Base-by-base conservation (phyloP, 129 eudicot species). In the Ambrosia artemisiifolia region DNA sequence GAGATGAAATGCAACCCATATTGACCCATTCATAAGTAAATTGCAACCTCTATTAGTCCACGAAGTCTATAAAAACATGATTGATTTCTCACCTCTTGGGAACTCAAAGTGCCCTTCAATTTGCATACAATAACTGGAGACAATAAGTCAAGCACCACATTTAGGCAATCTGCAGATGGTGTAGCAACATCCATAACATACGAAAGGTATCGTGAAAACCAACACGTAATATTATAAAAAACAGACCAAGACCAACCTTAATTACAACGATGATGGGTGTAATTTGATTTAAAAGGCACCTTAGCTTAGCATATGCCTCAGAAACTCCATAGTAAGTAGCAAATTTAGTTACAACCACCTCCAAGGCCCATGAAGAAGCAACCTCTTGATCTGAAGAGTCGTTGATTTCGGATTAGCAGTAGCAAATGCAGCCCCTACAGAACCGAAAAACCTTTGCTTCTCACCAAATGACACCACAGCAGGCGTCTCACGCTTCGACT, bases 171-270 rank as follows among this genome's bases (percentile, higher is more conserved):
- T 40, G 95, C 88, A 56, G 97, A 86, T n/a, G 97, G 97, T 69
- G 97, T 91, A 34, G 97, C 95, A 28, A 91, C 92, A 76, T 88
- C 95, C 97, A 91, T 91, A 35, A 91, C 83, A 72, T 91, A 88
- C 6, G 95, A 78, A 67, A 91, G 95, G 73, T 91, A 91, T 83
- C 97, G 88, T 82, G 54, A 75, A 33, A 56, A 53, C 38, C 14
- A 69, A 69, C 10, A 50, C 32, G 36, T 18, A 33, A 53, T 35
- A 30, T 49, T 42, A 35, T 7, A 43, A 48, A 42, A 33, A 11
- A 4, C 14, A n/a, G n/a, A n/a, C n/a, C n/a, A n/a, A 48, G 50
- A 33, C 16, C 18, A 54, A 46, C 55, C 59, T 20, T 36, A 13
- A 55, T 19, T 8, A 80, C 54, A 44, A 43, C 40, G 24, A 72